Conservation (phyloP, 208 protist genomes). For the Acanthamoeba healyi region DNA sequence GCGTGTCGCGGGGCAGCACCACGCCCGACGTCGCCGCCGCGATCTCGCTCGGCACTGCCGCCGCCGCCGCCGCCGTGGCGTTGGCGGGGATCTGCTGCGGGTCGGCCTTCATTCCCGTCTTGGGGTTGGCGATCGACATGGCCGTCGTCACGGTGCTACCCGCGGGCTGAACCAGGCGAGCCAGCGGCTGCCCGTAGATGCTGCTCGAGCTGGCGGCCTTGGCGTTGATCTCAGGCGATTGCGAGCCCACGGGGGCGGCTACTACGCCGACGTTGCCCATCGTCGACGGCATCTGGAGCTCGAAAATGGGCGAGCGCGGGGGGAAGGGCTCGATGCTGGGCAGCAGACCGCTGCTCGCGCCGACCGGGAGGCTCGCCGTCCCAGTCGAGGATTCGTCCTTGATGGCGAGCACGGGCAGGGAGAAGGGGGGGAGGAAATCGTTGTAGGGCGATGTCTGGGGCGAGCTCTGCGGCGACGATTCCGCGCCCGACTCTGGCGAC, state of each 20-base stretch:
- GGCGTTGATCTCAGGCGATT: neutral
- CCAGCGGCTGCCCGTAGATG: conserved; percentile 11
- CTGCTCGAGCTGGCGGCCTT: neutral
- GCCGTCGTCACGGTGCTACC: neutral
- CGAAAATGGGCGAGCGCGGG: conserved; percentile 12
- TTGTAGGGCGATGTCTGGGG: conserved; percentile 16
- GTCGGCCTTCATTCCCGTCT: neutral
- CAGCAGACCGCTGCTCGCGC: neutral
- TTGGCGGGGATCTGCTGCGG: no score
- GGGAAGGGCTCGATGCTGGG: conserved; percentile 36
- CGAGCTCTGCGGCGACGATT: conserved; percentile 33
- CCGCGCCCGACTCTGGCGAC: neutral
- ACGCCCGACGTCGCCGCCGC: conserved; percentile 44
- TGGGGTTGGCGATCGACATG: neutral
- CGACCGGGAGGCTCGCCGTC: neutral
- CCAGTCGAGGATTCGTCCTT: no score
- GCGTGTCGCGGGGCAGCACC: conserved; percentile 65
- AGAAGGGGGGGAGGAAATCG: neutral
- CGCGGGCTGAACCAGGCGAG: neutral
- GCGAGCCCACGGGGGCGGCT: neutral
- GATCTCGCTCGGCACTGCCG: neutral
- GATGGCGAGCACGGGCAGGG: neutral
- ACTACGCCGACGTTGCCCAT: conserved; percentile 9
- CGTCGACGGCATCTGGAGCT: neutral
- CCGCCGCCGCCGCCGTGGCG: conserved; percentile 64